Conservation (phyloP, 2,329 filamentous ascomycete species). For the Tolypocladium sp. region DNA sequence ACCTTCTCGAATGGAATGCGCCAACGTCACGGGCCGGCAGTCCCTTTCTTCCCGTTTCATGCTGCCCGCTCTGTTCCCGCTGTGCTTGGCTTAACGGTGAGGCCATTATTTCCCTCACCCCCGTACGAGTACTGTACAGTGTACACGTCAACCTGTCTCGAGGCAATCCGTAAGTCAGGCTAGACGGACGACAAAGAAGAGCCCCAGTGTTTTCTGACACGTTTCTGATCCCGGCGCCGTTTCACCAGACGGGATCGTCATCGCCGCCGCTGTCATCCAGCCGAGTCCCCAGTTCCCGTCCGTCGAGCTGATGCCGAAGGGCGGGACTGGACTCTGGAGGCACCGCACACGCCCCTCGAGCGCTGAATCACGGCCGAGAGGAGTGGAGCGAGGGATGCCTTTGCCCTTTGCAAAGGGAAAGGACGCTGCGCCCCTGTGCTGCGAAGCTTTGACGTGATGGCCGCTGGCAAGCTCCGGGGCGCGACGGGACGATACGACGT, state of each 20-base stretch:
- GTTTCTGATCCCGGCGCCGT: neutral
- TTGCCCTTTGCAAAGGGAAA: neutral
- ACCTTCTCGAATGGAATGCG: neutral
- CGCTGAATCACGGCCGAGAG: neutral
- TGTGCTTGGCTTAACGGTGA: neutral
- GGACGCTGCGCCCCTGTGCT: neutral
- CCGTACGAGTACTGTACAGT: neutral
- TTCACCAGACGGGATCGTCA: neutral
- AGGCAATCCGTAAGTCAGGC: neutral
- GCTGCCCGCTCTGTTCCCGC: neutral
- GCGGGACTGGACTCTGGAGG: neutral
- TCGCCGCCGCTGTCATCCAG: neutral
- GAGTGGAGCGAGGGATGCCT: neutral
- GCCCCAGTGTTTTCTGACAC: neutral
- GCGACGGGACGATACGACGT: neutral
- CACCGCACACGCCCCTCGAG: neutral
- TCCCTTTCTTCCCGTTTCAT: neutral
- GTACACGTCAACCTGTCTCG: neutral
- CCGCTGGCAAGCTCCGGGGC: neutral
- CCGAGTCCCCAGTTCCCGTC: too few species aligned
- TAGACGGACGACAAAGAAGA: neutral
- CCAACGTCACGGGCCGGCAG: neutral
- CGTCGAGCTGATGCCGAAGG: neutral
- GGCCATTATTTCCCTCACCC: neutral
- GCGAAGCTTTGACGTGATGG: neutral